Base-by-base conservation (phyloP, 2,329 filamentous ascomycete species). In the Colletotrichum paranaense region DNA sequence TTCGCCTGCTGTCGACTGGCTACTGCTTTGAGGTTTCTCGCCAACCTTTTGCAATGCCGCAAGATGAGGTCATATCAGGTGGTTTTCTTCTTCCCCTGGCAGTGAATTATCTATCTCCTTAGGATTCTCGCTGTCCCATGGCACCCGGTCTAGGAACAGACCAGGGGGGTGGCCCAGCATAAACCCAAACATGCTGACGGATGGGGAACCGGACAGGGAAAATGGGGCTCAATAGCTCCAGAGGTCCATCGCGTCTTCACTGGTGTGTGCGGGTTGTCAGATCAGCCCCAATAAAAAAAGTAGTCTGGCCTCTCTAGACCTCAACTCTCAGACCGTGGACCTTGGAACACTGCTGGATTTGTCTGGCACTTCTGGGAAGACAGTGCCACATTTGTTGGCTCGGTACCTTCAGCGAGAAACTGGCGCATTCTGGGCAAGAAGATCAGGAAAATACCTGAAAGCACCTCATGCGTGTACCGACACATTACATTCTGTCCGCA, bases 241-340 rank as follows among this genome's bases (percentile, higher is more conserved):
- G 32, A 62, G 52, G 46, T 35, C 38, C 52, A 28, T 62, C 8
- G 32, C 30, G 49, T n/a, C 53, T 42, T 56, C 26, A 19, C 22
- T 64, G 62, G 70, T 68, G 59, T 73, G 67, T 65, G 70, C 67
- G 70, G 70, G 67, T 73, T 73, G 60, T 73, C 66, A 73, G 70
- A 73, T 70, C 66, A 65, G 66, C 62, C 52, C n/a, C 42, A 49
- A 49, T 49, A 49, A 49, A 49, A 49, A 63, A 52, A 53, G 32
- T 35, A 53, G 28, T 53, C 28, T 53, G 46, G 42, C 26, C 60
- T 52, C 46, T 63, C 26, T 22, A 52, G 22, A 35, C 42, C 38
- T 42, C 38, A 42, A 19, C 5, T 19, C 19, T 49, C 42, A 49
- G 16, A 49, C 42, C 42, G 26, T 24, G 22, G 52, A 56, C 53